These are phyloP conservation scores for Penicillium corylophilum DNA, from an alignment of 2,329 filamentous ascomycete genomes.

Conservation along the genomic window DNA sequence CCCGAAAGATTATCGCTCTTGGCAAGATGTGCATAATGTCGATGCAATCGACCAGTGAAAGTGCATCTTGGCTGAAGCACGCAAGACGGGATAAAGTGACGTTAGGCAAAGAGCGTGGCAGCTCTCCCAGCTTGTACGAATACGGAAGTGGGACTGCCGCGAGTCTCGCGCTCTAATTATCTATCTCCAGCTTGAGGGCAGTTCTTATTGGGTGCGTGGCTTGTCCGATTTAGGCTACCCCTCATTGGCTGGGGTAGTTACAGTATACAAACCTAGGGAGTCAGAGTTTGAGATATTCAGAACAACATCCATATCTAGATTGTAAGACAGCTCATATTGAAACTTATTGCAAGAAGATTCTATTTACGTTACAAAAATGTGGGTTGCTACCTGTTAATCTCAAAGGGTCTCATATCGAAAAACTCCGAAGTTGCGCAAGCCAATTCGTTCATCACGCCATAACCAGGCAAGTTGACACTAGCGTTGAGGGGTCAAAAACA, in stretches of 20 bases:
- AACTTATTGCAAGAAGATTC: not conserved
- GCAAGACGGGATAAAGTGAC: slow-evolving; percentile 26
- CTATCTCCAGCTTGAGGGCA: not conserved
- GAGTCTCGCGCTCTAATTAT: not conserved
- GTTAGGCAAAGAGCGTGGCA: slow-evolving; percentile 18
- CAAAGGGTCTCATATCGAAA: not conserved
- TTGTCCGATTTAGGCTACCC: not conserved
- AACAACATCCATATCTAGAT: not conserved
- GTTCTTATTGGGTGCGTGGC: not conserved
- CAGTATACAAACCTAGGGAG: not conserved
- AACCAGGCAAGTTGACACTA: not conserved
- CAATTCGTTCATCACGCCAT: slow-evolving; percentile 17
- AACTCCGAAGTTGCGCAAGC: slow-evolving; percentile 4
- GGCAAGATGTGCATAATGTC: not conserved
- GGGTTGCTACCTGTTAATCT: not conserved
- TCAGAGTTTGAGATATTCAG: no score
- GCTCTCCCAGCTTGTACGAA: not conserved
- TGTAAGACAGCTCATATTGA: not conserved
- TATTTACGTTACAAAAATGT: no score
- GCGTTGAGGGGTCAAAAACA: not conserved
- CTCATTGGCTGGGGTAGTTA: not conserved
- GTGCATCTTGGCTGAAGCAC: slow-evolving; percentile 21
- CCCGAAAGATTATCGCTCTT: not conserved
- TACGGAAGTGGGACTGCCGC: not conserved
- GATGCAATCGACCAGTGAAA: not conserved